Base-by-base conservation (phyloP, 2,329 filamentous ascomycete genomes). In the Amauroascus verrucosus region DNA sequence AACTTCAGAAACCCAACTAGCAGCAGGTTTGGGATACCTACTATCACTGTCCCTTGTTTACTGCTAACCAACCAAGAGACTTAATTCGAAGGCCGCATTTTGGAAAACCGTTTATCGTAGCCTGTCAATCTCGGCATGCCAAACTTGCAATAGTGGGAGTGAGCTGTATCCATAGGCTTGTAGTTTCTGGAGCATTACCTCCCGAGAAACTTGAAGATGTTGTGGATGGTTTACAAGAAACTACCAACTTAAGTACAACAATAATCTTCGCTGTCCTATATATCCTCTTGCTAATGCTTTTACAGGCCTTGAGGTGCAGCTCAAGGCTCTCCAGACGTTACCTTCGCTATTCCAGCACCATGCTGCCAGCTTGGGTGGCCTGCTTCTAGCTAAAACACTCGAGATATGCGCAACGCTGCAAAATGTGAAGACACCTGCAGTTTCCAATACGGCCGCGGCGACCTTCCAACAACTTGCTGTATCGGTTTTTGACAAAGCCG, bases 401-500 rank as follows among this genome's bases (percentile, higher is more conserved):
- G 90, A 95, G 65, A 88, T 95, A 65, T 97, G 93, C 71, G 93
- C 93, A 56, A 85, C 88, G 48, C 72, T 98, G 47, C 90, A 97
- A 70, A 85, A 82, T 54, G 93, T 86, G 69, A 97, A 96, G 71
- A 94, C 90, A 72, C 82, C 84, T 24, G 89, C 95, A 49, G 89
- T 98, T 61, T 94, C 91, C 65, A 94, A 94, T 62, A 97, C 94
- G 1, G 93, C 93, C 8, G 88, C 91, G 24, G 93, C 93, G n/a
- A 97, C 93, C 1, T 74, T 98, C 51, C 91, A 96, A 69, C 93
- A 97, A 68, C 79, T 98, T 13, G 84, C 97, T 6, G 88, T 93
- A 30, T 85, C 87, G 0, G 86, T 95, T 0, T 97, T 96, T 69
- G 93, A 97, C 66, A 93, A 94, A 67, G 88, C 96, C 1, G 80